A percentile compares a stretch with the other conserved stretches of the same genome.
Evolutionary conservation across 129 eudicot species (phyloP).

Genomic region (Logfia minima): DNA sequence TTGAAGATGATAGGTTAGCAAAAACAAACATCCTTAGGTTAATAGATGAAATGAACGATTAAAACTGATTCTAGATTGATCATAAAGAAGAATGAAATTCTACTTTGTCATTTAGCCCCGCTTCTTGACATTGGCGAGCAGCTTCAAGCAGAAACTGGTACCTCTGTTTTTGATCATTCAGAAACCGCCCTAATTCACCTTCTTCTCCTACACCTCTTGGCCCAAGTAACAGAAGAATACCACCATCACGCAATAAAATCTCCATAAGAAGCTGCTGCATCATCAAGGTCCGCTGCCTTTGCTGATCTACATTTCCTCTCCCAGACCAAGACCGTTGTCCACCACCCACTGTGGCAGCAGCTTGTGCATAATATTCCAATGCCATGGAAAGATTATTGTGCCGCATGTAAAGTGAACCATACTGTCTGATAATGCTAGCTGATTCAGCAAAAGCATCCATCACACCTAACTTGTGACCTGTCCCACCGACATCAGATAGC

Average conservation of each 20-base stretch:
- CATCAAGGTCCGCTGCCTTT: constrained; percentile 79
- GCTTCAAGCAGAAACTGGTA: constrained; percentile 87
- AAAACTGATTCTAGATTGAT: not conserved
- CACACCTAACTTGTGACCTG: constrained; percentile 64
- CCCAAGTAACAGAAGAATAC: constrained; percentile 73
- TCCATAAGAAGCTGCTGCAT: constrained; percentile 83
- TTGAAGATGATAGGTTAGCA: constrained; percentile 11
- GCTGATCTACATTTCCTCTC: constrained; percentile 77
- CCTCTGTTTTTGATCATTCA: constrained; percentile 55
- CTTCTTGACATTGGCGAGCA: constrained; percentile 88
- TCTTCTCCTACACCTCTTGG: constrained; percentile 91
- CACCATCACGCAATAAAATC: constrained; percentile 69
- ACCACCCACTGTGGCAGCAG: constrained; percentile 94
- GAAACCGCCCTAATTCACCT: constrained; percentile 72
- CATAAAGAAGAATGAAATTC: constrained; percentile 12
- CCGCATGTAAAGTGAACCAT: constrained; percentile 73
- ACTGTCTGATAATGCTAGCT: constrained; percentile 83
- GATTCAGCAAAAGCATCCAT: constrained; percentile 94
- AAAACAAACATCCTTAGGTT: not conserved
- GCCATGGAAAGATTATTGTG: constrained; percentile 67
- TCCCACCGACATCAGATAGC: constrained; percentile 57
- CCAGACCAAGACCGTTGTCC: constrained; percentile 85
- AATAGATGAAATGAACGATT: not conserved
- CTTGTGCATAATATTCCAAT: constrained; percentile 89
- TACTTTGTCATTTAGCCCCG: constrained; percentile 90